Evolutionary conservation across 2,329 filamentous ascomycete genomes (phyloP).

Genomic region (Monosporascus sp.): DNA sequence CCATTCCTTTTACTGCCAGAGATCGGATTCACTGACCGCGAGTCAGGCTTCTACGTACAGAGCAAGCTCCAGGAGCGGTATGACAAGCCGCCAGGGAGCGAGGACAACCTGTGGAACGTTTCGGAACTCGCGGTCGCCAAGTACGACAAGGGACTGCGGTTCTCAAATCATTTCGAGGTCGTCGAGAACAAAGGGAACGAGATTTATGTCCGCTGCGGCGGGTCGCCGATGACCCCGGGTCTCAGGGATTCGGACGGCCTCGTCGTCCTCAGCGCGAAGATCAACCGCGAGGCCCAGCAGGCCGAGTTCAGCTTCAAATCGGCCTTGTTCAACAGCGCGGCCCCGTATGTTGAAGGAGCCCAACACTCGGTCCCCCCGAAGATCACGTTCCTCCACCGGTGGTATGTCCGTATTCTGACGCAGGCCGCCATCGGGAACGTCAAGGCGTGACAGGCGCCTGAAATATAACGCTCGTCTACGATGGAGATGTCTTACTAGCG

Average conservation of each 20-base stretch:
- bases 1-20: no score
- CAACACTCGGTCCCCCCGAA: conserved; percentile 18
- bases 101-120: conserved; percentile 23
- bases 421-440: conserved; percentile 20
- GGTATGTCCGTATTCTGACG: conserved; percentile 25
- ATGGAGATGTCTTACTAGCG: no score
- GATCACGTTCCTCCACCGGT: conserved; percentile 21
- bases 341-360: conserved; percentile 11
- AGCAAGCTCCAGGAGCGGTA: conserved; percentile 25
- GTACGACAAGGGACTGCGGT: conserved; percentile 21
- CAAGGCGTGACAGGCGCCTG: conserved; percentile 11
- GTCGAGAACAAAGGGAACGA: conserved; percentile 22
- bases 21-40: neutral
- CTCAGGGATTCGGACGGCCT: conserved; percentile 25
- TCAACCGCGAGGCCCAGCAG: conserved; percentile 22
- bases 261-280: conserved; percentile 23
- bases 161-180: conserved; percentile 29
- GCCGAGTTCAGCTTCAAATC: conserved; percentile 26
- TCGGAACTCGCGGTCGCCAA: conserved; percentile 22
- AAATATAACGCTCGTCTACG: no score
- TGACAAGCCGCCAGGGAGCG: conserved; percentile 24
- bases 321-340: conserved; percentile 23
- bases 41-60: conserved; percentile 41
- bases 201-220: conserved; percentile 26
- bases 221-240: conserved; percentile 21